Base-by-base conservation (phyloP, 352 stramenopile genomes). In the Phytopythium boreale region DNA sequence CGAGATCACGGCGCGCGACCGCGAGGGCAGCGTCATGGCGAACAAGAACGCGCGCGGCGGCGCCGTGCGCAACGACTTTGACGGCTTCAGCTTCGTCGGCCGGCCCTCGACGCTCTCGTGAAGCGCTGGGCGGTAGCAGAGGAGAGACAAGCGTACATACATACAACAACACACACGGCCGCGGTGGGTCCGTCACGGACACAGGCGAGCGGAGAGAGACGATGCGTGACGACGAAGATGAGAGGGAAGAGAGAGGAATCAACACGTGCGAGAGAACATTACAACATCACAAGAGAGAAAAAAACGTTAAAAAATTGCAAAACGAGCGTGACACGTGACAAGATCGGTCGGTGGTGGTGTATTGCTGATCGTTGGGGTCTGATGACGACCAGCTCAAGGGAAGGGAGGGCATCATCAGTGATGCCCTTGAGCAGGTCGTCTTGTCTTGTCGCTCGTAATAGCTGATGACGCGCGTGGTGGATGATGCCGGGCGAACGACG, bases 51-150 rank as follows among this genome's bases (percentile, higher is more conserved):
- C 55, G 34, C 55, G 55, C 36, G 36, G 29, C 46, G 49, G 63
- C 56, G 74, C 61, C 53, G 79, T 61, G 56, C 77, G 79, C 66
- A 96, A 95, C 57, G 87, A 96, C 63, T 96, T 96, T 41, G 88
- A 96, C 55, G 88, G 88, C 36, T 96, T 96, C 62, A 95, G 87
- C 77, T 96, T 96, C 68, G 88, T 95, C n/a, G 87, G 88, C 14
- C 85, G 87, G 56, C 86, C 86, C 49, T 95, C 86, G 43, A 82
- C 76, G n/a, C 64, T 88, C 20, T 92, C 81, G 55, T 81, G 49
- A 56, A n/a, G 43, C 43, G n/a, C n/a, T 17, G 43, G 20, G 8
- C 20, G 22, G 43, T 22, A 12, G 43, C 43, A 15, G 43, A 50
- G 19, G 9, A 15, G 17, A 50, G 43, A 22, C 43, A 8, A 50